Conservation (phyloP, 1,284 basidiomycete species). For the Nidula niveotomentosa region DNA sequence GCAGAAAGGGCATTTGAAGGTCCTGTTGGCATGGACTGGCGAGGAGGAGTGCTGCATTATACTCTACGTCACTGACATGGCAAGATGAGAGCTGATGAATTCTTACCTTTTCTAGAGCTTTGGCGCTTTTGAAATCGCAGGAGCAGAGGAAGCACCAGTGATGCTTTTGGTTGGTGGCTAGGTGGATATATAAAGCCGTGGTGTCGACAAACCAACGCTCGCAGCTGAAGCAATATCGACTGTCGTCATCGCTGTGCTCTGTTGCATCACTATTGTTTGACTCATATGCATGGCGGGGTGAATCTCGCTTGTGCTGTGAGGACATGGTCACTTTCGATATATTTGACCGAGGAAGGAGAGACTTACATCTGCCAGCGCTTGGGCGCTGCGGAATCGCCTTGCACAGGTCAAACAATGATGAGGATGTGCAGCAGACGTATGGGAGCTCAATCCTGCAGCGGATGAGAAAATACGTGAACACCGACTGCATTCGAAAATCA, state of each 20-base stretch:
- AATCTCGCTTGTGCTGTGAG: too few species aligned
- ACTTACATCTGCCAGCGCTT: too few species aligned
- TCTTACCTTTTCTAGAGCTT: conserved; percentile 15
- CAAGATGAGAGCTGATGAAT: background rate
- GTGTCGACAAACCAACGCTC: conserved; percentile 16
- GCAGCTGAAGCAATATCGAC: conserved; percentile 20
- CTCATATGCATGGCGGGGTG: too few species aligned
- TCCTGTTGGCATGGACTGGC: conserved; percentile 16
- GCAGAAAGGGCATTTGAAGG: conserved; percentile 32
- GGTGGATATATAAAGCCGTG: conserved; percentile 19
- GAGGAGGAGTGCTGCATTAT: conserved; percentile 21
- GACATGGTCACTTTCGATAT: too few species aligned
- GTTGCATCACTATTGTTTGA: too few species aligned
- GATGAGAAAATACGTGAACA: too few species aligned
- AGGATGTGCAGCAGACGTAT: too few species aligned
- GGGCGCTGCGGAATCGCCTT: too few species aligned
- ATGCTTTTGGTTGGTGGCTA: conserved; percentile 15
- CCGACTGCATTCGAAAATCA: too few species aligned
- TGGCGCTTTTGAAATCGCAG: conserved; percentile 18
- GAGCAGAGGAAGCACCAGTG: conserved; percentile 24
- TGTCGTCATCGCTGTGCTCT: conserved; percentile 5
- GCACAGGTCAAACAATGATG: too few species aligned
- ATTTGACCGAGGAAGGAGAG: too few species aligned
- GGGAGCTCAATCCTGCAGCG: too few species aligned
- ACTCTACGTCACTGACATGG: conserved; percentile 2